Conservation (phyloP, 306 rosid species). For the Rosa rugosa region DNA sequence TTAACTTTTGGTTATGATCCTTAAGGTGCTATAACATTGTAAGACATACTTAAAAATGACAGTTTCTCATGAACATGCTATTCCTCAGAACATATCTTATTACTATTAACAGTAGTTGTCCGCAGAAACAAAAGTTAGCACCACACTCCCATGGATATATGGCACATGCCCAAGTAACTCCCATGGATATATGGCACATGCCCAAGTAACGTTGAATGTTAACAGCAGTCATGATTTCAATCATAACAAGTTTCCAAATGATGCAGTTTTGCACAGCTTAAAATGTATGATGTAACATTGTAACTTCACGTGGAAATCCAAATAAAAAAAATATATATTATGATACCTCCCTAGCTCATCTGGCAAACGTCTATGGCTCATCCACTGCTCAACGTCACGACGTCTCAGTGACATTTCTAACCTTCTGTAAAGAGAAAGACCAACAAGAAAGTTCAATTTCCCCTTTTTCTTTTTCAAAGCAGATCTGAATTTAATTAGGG, state of each 20-base stretch:
- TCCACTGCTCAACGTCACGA: constrained; percentile 92
- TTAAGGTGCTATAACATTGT: too few species aligned
- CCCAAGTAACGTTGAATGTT: not conserved
- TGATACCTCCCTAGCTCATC: constrained; percentile 51
- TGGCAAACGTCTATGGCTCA: constrained; percentile 82
- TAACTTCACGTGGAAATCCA: not conserved
- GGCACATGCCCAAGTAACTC: not conserved
- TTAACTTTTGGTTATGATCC: too few species aligned
- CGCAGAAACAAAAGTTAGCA: not conserved
- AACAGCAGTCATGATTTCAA: not conserved
- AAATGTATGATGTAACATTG: not conserved
- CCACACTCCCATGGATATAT: not conserved
- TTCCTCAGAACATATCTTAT: not conserved
- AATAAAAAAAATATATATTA: constrained; percentile 10
- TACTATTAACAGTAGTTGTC: not conserved
- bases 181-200: not conserved
- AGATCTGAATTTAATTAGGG: not conserved
- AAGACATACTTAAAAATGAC: not conserved
- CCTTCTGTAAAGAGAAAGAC: constrained; percentile 46
- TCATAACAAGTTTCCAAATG: not conserved
- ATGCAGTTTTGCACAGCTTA: not conserved
- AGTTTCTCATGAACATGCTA: not conserved
- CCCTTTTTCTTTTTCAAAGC: not conserved
- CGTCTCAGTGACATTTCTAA: constrained; percentile 74
- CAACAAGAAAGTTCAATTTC: not conserved